Conservation (phyloP, 768 basidiomycete genomes). For the Psilocybe azurescens region DNA sequence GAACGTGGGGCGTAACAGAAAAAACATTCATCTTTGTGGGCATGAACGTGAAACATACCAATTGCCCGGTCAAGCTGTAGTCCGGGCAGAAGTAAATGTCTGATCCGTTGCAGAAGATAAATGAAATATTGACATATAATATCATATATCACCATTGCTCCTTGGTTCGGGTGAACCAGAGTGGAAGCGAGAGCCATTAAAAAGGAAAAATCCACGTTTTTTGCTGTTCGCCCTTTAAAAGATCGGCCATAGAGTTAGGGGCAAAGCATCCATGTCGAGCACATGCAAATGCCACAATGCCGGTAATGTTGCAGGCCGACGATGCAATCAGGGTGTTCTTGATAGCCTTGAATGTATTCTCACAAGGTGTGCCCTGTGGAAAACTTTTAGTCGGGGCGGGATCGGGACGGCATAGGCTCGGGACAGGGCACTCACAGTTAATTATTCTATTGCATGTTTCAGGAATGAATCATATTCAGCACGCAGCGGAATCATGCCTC, state of each 20-base stretch:
- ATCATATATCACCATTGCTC: constrained; percentile 5
- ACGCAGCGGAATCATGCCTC: constrained; percentile 19
- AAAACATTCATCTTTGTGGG: constrained; percentile 29
- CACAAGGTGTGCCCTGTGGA: constrained; percentile 20
- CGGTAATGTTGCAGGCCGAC: constrained; percentile 18
- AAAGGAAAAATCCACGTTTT: constrained; percentile 25
- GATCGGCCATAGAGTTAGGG: constrained; percentile 19
- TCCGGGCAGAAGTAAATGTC: background rate
- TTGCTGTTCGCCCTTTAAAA: constrained; percentile 28
- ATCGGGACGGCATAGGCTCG: background rate
- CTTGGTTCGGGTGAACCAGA: constrained; percentile 16
- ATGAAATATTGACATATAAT: constrained; percentile 6
- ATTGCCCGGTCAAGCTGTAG: constrained; percentile 19
- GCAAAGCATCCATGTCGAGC: constrained; percentile 25
- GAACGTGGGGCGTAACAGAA: constrained; percentile 25
- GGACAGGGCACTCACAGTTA: constrained; percentile 10
- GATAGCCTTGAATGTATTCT: constrained; percentile 21
- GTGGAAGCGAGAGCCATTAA: constrained; percentile 12
- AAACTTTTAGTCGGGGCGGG: no score
- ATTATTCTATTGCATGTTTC: constrained; percentile 9
- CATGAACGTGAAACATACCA: constrained; percentile 32
- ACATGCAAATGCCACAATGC: constrained; percentile 20
- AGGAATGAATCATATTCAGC: constrained; percentile 17
- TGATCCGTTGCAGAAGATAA: background rate
- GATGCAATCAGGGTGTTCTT: constrained; percentile 11